Evolutionary conservation across 2,329 filamentous ascomycete genomes (phyloP).

Genomic region (Daldinia sp.): DNA sequence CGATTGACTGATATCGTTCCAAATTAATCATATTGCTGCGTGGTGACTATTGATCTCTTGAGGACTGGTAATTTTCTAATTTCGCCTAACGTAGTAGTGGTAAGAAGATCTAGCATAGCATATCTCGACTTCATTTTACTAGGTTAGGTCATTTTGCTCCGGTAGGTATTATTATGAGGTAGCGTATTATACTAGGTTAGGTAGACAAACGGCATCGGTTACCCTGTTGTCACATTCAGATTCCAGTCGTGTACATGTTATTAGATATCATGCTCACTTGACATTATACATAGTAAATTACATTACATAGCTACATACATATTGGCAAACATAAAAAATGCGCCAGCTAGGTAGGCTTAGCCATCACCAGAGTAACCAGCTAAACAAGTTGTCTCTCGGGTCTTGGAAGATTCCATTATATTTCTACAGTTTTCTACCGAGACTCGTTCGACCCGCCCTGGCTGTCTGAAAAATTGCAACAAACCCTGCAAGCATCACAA

Average conservation of each 20-base stretch:
- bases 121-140: background rate
- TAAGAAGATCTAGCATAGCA: slow-evolving; percentile 12
- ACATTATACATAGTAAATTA: background rate
- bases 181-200: no score
- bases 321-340: background rate
- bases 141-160: no score
- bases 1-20: slow-evolving; percentile 1
- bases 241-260: slow-evolving; percentile 7
- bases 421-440: slow-evolving; percentile 15
- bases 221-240: slow-evolving; percentile 1
- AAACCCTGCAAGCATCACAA: slow-evolving; percentile 3
- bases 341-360: background rate
- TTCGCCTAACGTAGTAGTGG: background rate
- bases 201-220: background rate
- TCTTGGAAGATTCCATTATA: background rate
- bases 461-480: background rate
- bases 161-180: no score
- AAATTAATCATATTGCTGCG: slow-evolving; percentile 9
- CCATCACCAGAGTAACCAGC: background rate
- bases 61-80: background rate
- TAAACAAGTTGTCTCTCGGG: background rate
- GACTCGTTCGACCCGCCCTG: slow-evolving; percentile 9
- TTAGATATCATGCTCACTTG: background rate
- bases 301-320: background rate
- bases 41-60: slow-evolving; percentile 7